Base-by-base conservation (phyloP, 2,329 filamentous ascomycete genomes). In the Nigrospora sphaerica region DNA sequence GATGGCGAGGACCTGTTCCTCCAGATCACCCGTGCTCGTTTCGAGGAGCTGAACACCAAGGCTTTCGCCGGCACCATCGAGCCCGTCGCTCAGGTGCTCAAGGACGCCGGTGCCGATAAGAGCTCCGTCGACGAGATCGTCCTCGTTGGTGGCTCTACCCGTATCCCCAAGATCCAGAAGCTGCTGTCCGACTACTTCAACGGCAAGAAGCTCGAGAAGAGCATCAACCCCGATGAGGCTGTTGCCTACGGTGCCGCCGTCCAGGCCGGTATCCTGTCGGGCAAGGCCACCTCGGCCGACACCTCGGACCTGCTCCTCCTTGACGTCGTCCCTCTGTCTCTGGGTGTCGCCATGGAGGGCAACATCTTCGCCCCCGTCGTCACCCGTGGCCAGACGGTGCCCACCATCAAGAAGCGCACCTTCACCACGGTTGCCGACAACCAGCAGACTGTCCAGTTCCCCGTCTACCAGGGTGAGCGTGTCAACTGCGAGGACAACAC, bases 201-300 rank as follows among this genome's bases (percentile, higher is more conserved):
- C 70, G 91, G 91, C 74, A 98, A 98, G 89, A 96, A 98, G 86
- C 88, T 96, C 58, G 92, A 97, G 83, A 97, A 96, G 81, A 93
- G 88, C 80, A 97, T 97, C 79, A 98, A 98, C 83, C 93, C 93
- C 63, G 93, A 98, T 68, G 93, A 98, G 81, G 93, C 93, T 60
- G 93, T 98, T 64, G 93, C 93, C 62, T 96, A 96, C 75, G 93
- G 93, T 84, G 93, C 93, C 57, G 93, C 93, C 61, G 92, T 98
- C 53, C 93, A 98, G 78, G 93, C 93, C 58, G 93, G 91, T 83
- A 96, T 98, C 69, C 85, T 98, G 56, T 96, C 92, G 49, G 93
- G 93, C 69, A 95, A 96, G 85, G 93, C 93, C 60, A 93, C 88
- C 57, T 95, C 90, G 42, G 89, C 89, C 60, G 93, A 97, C 65